A percentile compares a stretch with the other conserved stretches of the same genome.
Conservation (phyloP, 2,329 filamentous ascomycete species). For the Samsoniella hepiali region DNA sequence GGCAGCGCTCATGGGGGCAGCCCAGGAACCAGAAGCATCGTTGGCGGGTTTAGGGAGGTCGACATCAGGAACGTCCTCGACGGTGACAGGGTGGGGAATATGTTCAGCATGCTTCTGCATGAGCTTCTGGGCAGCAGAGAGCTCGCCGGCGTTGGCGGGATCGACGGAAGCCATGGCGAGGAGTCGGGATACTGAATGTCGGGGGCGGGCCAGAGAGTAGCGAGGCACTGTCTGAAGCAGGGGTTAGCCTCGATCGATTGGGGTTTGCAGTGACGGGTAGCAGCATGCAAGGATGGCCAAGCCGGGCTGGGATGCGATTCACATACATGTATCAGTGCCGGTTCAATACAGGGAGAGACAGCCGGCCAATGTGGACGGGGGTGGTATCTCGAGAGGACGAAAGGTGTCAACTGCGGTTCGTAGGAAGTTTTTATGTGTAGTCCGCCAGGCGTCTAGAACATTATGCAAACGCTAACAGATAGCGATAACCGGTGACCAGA, state of each 20-base stretch:
- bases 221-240: background rate
- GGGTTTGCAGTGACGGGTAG: background rate
- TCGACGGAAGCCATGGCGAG: conserved; percentile 41
- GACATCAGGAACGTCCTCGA: conserved; percentile 81
- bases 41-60: conserved; percentile 60
- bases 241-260: conserved; percentile 3
- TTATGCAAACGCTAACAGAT: conserved; percentile 34
- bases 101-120: conserved; percentile 58
- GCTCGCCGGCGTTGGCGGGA: conserved; percentile 34
- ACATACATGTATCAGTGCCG: conserved; percentile 5
- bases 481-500: conserved; percentile 39
- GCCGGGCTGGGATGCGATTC: background rate
- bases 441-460: conserved; percentile 38
- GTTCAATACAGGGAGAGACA: background rate
- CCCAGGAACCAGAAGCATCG: conserved; percentile 45
- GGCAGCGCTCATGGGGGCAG: conserved; percentile 55
- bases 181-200: conserved; percentile 19
- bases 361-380: conserved; percentile 2
- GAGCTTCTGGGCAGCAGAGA: conserved; percentile 59
- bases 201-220: conserved; percentile 12
- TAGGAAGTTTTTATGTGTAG: conserved; percentile 11
- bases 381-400: background rate
- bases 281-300: background rate
- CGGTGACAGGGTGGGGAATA: conserved; percentile 56
- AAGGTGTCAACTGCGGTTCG: conserved; percentile 13